These are phyloP conservation scores for Silene latifolia DNA, from an alignment of 148 eudicot species.

Conservation along the genomic window DNA sequence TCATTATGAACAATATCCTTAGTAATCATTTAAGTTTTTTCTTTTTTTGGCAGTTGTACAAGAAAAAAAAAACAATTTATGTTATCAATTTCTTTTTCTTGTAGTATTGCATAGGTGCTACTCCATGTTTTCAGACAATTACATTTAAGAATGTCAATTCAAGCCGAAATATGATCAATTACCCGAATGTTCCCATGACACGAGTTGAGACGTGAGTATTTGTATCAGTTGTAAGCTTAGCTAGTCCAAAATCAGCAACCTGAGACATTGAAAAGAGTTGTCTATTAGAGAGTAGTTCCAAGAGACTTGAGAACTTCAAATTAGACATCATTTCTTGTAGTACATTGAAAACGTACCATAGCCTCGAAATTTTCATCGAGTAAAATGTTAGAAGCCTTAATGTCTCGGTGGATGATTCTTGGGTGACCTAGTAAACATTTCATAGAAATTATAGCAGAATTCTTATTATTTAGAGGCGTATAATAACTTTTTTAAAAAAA, in stretches of 20 bases:
- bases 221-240: conserved; percentile 70
- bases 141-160: background rate
- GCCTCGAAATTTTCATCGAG: conserved; percentile 71
- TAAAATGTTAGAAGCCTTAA: conserved; percentile 81
- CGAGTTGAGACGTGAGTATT: conserved; percentile 85
- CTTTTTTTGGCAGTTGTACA: too few relatives aligned
- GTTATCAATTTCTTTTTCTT: too few relatives aligned
- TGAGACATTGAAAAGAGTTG: conserved; percentile 11
- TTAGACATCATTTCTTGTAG: background rate
- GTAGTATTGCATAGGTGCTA: too few relatives aligned
- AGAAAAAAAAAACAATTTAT: too few relatives aligned
- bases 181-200: conserved; percentile 98
- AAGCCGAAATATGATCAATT: background rate
- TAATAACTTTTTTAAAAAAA: too few relatives aligned
- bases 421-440: conserved; percentile 58
- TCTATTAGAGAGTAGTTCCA: too few relatives aligned
- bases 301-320: background rate
- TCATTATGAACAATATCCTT: too few relatives aligned
- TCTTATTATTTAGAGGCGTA: background rate
- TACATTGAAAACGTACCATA: conserved; percentile 38
- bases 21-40: too few relatives aligned
- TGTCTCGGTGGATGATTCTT: conserved; percentile 87
- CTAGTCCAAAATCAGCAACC: conserved; percentile 96
- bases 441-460: background rate
- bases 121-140: background rate